A percentile compares a stretch with the other conserved stretches of the same genome.
These are phyloP conservation scores for Penicillium sp. DNA, from an alignment of 2,329 filamentous ascomycete species.

Conservation along the genomic window DNA sequence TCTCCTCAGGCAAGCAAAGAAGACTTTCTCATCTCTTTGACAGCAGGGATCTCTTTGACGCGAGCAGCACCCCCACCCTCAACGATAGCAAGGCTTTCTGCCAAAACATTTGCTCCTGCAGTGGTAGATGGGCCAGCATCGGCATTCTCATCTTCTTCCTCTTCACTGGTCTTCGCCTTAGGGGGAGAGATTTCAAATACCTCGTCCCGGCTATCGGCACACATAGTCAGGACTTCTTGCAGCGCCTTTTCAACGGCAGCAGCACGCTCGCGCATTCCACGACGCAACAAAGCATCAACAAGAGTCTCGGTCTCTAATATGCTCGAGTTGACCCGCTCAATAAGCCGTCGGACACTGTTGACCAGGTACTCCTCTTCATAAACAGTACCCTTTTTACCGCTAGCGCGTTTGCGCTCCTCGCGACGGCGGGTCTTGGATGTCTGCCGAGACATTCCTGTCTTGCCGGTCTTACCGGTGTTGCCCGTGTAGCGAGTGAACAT, in stretches of 20 bases:
- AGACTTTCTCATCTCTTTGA: constrained; percentile 51
- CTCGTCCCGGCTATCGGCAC: constrained; percentile 65
- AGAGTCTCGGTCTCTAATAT: constrained; percentile 72
- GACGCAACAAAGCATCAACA: constrained; percentile 72
- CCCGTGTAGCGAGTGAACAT: constrained; percentile 93
- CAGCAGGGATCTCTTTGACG: constrained; percentile 49
- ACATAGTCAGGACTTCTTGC: constrained; percentile 71
- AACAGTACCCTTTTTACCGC: constrained; percentile 93
- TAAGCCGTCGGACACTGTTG: constrained; percentile 78
- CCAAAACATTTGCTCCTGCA: constrained; percentile 37
- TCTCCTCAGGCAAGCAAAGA: constrained; percentile 35
- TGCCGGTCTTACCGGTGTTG: constrained; percentile 69
- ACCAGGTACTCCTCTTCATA: constrained; percentile 98
- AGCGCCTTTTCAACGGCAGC: constrained; percentile 73
- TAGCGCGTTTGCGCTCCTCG: constrained; percentile 92
- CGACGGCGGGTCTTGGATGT: constrained; percentile 84
- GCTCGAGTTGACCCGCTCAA: constrained; percentile 76
- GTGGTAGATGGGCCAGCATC: constrained; percentile 27
- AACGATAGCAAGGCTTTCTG: constrained; percentile 42
- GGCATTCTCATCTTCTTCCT: constrained; percentile 23
- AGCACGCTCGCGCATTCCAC: constrained; percentile 86
- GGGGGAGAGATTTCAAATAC: constrained; percentile 58
- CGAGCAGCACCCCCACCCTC: constrained; percentile 36
- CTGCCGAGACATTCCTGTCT: constrained; percentile 56
- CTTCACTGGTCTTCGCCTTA: constrained; percentile 15